Conservation (phyloP, 441 rosid genomes). For the Flueggea neowawraea region DNA sequence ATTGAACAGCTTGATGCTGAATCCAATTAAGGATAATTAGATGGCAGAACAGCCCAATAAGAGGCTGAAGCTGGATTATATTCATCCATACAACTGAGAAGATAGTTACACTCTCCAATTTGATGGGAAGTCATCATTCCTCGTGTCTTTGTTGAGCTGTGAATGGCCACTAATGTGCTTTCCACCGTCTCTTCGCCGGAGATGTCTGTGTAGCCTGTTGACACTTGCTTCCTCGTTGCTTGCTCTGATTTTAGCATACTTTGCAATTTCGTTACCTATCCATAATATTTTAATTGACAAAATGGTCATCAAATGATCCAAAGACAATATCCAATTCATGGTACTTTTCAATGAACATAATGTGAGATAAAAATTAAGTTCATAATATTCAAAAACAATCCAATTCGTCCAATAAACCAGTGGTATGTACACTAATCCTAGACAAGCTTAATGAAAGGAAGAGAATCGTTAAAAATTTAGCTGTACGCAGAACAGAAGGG, state of each 20-base stretch:
- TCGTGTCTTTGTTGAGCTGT: slow-evolving; percentile 23
- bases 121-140: slow-evolving; percentile 12
- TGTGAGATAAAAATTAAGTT: too few species aligned
- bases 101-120: slow-evolving; percentile 31
- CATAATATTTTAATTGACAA: too few species aligned
- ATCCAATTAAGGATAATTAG: slow-evolving; percentile 15
- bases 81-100: slow-evolving; percentile 27
- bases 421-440: too few species aligned
- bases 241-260: slow-evolving; percentile 58
- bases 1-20: background rate
- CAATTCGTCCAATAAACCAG: too few species aligned
- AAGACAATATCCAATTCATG: background rate
- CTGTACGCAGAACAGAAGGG: too few species aligned
- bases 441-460: too few species aligned
- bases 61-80: slow-evolving; percentile 23
- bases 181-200: slow-evolving; percentile 77
- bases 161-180: slow-evolving; percentile 52
- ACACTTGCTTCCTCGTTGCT: slow-evolving; percentile 46
- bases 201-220: slow-evolving; percentile 45
- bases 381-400: too few species aligned
- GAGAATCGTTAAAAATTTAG: too few species aligned
- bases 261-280: slow-evolving; percentile 69
- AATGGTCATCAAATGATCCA: background rate
- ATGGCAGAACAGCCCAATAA: slow-evolving; percentile 33
- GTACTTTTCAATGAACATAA: too few species aligned